Base-by-base conservation (phyloP, 495 filamentous ascomycete genomes). In the Poronia punctata region DNA sequence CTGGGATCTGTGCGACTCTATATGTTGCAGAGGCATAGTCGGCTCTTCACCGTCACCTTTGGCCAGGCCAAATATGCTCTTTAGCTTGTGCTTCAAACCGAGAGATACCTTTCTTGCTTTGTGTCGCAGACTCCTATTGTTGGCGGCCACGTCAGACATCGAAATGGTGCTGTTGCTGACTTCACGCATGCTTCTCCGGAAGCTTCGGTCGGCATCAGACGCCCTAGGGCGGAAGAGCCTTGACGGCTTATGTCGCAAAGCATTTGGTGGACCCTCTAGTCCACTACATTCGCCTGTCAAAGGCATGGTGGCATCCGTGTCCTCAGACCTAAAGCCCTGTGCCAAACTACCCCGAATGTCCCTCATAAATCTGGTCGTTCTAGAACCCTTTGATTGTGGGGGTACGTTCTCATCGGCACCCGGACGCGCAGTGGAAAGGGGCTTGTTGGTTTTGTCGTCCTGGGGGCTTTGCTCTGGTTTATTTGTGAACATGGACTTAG, bases 401-500 rank as follows among this genome's bases (percentile, higher is more conserved):
- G 41, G 46, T 7, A 41, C 14, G 11, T 26, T 45, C 9, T 45
- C 37, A 3, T 39, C 35, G 4, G 12, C 9, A 16, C 7, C 27
- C n/a, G 14, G 8, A 4, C 15, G 3, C 36, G 36, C 5, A 33
- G 17, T 2, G 40, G 24, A 16, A 50, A 41, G 53, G 56, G 35
- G 75, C 57, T 32, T 59, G 61, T 29, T 46, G 54, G 48, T 45
- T 32, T 12, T 36, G 38, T 35, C 47, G 56, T 40, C 54, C 56
- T 34, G 52, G 17, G 28, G 20, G n/a, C n/a, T n/a, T n/a, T n/a
- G n/a, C n/a, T n/a, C n/a, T n/a, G n/a, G n/a, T 23, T 69, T 72
- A 27, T 68, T 64, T 9, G 75, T 69, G 48, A 84, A 79, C 76
- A 87, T 76, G 0, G 85, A 88, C 51, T 72, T 81, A 10, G 86